Evolutionary conservation across 73 alveolate genomes (phyloP).

Genomic region (Paramecium octaurelia): DNA sequence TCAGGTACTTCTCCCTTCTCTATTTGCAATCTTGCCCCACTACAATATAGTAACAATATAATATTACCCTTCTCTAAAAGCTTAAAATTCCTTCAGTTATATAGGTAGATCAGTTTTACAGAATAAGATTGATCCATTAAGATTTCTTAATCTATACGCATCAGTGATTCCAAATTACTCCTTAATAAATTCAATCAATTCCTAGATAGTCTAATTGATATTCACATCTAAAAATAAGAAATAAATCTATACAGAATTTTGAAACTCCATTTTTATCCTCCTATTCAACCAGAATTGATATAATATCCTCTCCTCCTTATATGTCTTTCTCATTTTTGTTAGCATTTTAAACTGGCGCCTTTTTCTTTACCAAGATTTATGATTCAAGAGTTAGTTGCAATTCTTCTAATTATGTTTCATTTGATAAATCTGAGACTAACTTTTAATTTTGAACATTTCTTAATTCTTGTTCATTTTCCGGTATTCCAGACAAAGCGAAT

Average conservation of each 20-base stretch:
- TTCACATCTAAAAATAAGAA: background rate
- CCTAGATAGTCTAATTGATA: background rate
- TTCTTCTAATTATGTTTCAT: conserved; percentile 16
- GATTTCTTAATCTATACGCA: conserved; percentile 3
- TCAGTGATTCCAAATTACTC: background rate
- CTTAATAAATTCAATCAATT: background rate
- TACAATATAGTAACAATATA: background rate
- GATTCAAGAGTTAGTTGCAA: background rate
- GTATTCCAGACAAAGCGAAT: background rate
- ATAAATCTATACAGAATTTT: background rate
- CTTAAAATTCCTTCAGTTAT: background rate
- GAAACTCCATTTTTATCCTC: background rate
- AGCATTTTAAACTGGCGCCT: background rate
- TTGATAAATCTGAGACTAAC: background rate
- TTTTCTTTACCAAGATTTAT: background rate
- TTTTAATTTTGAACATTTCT: conserved; percentile 27
- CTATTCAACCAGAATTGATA: conserved; percentile 1
- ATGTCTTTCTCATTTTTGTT: background rate
- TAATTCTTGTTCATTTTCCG: background rate
- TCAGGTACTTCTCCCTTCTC: conserved; percentile 79
- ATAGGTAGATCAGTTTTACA: background rate
- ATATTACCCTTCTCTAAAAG: conserved; percentile 17
- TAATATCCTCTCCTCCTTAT: background rate
- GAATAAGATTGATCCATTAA: background rate
- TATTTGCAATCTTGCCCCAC: conserved; percentile 68